Evolutionary conservation across 106 monocot species (phyloP), one percentile per base, ranked within the genome.

Genomic region (Allium fistulosum): DNA sequence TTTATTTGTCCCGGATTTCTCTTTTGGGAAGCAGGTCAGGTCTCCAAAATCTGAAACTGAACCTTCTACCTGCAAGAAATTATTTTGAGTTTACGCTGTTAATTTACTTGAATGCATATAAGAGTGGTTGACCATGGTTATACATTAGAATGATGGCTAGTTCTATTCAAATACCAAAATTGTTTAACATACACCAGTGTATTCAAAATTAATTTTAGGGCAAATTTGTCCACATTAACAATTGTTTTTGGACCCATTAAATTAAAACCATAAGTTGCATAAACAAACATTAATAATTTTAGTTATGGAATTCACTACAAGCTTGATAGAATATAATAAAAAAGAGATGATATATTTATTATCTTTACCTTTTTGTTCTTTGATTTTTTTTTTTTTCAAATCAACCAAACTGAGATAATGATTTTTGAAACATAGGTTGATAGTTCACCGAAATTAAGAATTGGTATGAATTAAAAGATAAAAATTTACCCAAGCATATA

Each of bases 11-110:
- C 48, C 77, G 86, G 4, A 14, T 59, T 74, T 88, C 88, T 71
- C 75, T 80, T 74, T 78, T 96, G 3, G 97, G 97, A 74, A 97
- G 92, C 57, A 92, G 62, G 58, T 97, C 92, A 51, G 50, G 80
- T 69, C 87, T 82, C 80, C 87, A 77, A 53, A 97, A 80, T 75
- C 86, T 82, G 52, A 89, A 82, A 65, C 71, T 75, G 57, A 91
- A 75, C 52, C 73, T 82, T 75, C 80, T 84, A 47, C 86, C 97
- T 92, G 92, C 81, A 80, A 14, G 49, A 11, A 64, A 45, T 46
- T 48, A 57, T 7, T n/a, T 6, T 8, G 1, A 7, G 4, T 47
- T 48, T 64, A 7, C n/a, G 48, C 7, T 9, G 7, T 15, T n/a
- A 7, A 64, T 14, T 7, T 64, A 15, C 49, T 71, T 12, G 14